Percentiles rank a stretch among this genome's conserved stretches.
Evolutionary conservation across 163 green algal species (phyloP).

Genomic region (Chlamydomonas reinhardtii): DNA sequence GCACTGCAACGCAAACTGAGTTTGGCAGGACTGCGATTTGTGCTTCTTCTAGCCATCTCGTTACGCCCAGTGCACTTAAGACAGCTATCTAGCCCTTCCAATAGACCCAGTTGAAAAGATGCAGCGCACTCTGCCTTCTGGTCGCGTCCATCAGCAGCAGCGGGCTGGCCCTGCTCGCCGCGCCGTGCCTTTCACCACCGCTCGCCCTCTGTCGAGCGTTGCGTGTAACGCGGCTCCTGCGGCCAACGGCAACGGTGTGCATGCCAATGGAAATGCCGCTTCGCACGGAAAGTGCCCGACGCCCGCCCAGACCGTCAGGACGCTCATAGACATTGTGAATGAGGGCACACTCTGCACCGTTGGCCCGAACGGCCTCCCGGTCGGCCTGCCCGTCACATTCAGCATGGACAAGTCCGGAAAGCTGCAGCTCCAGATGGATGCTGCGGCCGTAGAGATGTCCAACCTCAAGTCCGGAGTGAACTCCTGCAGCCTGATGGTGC

Average conservation of each 20-base stretch:
- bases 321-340: conserved; percentile 79
- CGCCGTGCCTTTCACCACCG: conserved; percentile 21
- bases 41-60: no score
- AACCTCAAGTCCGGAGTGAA: conserved; percentile 73
- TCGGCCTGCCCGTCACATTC: conserved; percentile 88
- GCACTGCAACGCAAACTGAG: no score
- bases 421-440: conserved; percentile 79
- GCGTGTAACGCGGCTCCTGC: conserved; percentile 10
- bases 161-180: not conserved
- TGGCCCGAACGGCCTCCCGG: conserved; percentile 69
- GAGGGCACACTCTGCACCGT: conserved; percentile 89
- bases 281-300: conserved; percentile 26
- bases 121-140: conserved; percentile 16
- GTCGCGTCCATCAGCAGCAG: no score
- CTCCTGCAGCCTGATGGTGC: conserved; percentile 86
- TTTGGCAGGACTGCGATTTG: no score
- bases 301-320: conserved; percentile 84
- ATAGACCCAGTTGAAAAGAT: conserved; percentile 1
- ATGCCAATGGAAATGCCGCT: conserved; percentile 7
- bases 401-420: conserved; percentile 83
- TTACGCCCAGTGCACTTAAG: no score
- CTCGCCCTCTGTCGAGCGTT: not conserved
- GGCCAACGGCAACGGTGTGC: conserved; percentile 15
- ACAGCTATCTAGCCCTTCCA: not conserved
- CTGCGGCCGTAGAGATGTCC: conserved; percentile 74